Evolutionary conservation across 2,329 filamentous ascomycete species (phyloP).

Genomic region (Zasmidium cellare): DNA sequence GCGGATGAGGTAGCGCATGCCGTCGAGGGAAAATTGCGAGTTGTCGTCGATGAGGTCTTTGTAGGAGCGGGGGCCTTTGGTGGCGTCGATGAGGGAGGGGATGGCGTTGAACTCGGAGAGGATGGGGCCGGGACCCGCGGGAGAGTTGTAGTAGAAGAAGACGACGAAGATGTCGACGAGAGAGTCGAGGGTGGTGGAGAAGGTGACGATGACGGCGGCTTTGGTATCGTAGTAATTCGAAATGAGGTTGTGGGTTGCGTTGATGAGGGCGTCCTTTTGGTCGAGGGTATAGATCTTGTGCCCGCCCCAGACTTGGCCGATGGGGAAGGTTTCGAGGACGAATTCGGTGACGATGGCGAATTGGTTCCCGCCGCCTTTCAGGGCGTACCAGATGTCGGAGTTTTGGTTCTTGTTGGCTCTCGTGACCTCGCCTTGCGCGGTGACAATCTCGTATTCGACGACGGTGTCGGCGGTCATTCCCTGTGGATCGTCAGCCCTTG

Average conservation of each 20-base stretch:
- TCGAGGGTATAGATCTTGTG: conserved; percentile 42
- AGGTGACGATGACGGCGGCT: conserved; percentile 61
- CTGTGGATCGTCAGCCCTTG: conserved; percentile 4
- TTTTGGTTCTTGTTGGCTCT: conserved; percentile 26
- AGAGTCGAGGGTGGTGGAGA: conserved; percentile 46
- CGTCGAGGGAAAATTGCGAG: conserved; percentile 16
- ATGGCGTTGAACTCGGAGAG: conserved; percentile 57
- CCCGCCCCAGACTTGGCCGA: conserved; percentile 47
- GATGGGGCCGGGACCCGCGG: conserved; percentile 49
- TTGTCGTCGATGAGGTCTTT: conserved; percentile 21
- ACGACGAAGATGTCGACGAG: conserved; percentile 58
- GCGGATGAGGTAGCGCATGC: conserved; percentile 41
- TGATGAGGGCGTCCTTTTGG: conserved; percentile 44
- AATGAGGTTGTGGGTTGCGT: conserved; percentile 50
- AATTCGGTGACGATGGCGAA: conserved; percentile 40
- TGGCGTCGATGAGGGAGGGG: conserved; percentile 18
- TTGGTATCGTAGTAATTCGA: conserved; percentile 60
- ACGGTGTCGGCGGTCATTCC: conserved; percentile 32
- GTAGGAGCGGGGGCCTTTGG: conserved; percentile 15
- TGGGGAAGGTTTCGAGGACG: conserved; percentile 29
- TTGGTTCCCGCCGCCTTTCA: conserved; percentile 29
- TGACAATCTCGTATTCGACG: conserved; percentile 33
- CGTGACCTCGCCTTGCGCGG: conserved; percentile 25
- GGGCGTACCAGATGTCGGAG: conserved; percentile 28
- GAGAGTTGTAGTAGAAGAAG: conserved; percentile 58